phyloP scores from a whole-genome alignment of 352 stramenopile genomes.

The Pythium aquatile region DNA sequence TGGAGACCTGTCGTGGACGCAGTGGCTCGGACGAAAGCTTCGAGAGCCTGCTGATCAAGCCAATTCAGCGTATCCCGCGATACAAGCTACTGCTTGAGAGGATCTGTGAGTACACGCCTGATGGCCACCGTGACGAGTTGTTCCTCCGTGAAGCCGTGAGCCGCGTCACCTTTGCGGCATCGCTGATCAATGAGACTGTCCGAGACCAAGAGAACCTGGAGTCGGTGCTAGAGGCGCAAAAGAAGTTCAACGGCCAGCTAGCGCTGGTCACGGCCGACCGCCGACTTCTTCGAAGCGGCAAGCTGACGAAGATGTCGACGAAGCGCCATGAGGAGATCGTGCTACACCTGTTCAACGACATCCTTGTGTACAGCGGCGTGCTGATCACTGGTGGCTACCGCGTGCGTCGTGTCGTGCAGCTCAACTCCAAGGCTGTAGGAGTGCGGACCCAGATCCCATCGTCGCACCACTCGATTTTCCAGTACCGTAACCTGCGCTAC shows the following conservation, averaged over 20 bases:
- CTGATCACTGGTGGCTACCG: constrained; percentile 73
- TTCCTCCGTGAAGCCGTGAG: constrained; percentile 63
- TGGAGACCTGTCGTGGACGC: constrained; percentile 51
- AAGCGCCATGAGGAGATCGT: constrained; percentile 80
- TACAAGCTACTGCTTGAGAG: constrained; percentile 89
- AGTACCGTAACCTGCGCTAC: constrained; percentile 38
- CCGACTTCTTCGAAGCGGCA: constrained; percentile 58
- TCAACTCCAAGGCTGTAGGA: constrained; percentile 69
- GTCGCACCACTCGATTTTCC: constrained; percentile 50
- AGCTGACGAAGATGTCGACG: constrained; percentile 83
- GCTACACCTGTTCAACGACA: constrained; percentile 86
- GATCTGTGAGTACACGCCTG: constrained; percentile 65
- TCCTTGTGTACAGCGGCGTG: constrained; percentile 80
- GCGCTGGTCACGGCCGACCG: constrained; percentile 69
- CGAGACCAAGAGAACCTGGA: constrained; percentile 80
- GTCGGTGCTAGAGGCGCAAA: constrained; percentile 73
- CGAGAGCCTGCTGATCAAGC: constrained; percentile 89
- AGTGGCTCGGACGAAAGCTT: constrained; percentile 68
- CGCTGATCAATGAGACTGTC: constrained; percentile 85
- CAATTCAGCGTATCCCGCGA: constrained; percentile 89
- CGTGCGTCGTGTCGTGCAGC: constrained; percentile 63
- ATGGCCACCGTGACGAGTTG: constrained; percentile 54
- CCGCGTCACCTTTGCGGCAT: constrained; percentile 57
- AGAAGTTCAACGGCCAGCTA: constrained; percentile 69
- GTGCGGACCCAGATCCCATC: constrained; percentile 57